phyloP scores from a whole-genome alignment of 1,284 basidiomycete genomes.

The Ustilago shanxiensis region DNA sequence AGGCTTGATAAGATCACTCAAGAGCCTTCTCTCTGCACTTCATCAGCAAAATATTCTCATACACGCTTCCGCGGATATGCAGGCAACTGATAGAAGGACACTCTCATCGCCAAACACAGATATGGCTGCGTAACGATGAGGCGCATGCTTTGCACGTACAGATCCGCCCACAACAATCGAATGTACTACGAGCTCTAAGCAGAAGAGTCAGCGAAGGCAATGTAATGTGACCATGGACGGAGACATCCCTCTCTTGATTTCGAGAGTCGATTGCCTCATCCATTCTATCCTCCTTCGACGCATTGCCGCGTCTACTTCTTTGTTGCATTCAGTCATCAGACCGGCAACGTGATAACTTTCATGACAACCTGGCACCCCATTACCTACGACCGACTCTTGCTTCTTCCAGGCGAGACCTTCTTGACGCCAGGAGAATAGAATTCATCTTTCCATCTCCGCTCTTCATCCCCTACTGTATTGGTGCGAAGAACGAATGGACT shows the following conservation, averaged over 20 bases:
- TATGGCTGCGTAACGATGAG: background rate
- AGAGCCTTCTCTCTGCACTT: too few species aligned
- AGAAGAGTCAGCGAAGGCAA: background rate
- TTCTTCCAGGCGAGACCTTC: background rate
- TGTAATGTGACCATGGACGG: slow-evolving; percentile 8
- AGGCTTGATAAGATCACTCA: slow-evolving; percentile 4
- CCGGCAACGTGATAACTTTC: slow-evolving; percentile 11
- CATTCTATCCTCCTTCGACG: background rate
- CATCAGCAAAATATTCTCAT: too few species aligned
- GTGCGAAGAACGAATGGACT: background rate
- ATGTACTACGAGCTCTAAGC: background rate
- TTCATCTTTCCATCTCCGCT: background rate
- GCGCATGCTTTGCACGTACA: background rate
- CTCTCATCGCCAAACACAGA: too few species aligned
- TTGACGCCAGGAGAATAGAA: background rate
- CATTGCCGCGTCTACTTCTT: background rate
- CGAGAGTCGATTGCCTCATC: background rate
- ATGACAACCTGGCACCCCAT: too few species aligned
- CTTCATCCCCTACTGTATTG: background rate
- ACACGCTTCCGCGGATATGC: too few species aligned
- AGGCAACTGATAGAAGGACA: too few species aligned
- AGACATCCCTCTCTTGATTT: slow-evolving; percentile 4
- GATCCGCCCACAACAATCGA: background rate
- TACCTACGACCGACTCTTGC: too few species aligned
- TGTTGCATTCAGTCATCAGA: background rate